Base-by-base conservation (phyloP, 805 yeast species). In the Aciculoconidium aculeatum region DNA sequence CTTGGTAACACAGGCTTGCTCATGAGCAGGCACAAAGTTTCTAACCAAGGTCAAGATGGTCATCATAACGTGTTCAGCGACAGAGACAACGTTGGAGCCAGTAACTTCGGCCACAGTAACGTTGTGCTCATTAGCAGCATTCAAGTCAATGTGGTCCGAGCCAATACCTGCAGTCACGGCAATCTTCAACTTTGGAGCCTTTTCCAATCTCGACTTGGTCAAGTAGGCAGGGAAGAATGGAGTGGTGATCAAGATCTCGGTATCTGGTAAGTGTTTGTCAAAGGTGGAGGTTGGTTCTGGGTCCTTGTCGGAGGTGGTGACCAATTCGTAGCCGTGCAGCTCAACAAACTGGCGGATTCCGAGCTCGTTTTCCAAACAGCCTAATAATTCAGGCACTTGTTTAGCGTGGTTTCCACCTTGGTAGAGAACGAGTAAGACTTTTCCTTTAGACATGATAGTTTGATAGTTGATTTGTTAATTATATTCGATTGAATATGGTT, bases 141-240 rank as follows among this genome's bases (percentile, higher is more conserved):
- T 69, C 44, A 82, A 65, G 49, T 81, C 90, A 39, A 81, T 67
- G 56, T 82, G 92, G 53, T 81, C 92, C 13, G 86, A 77, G 7
- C 92, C 92, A 35, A 81, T 87, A 44, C 92, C 92, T 7, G 92
- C 92, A 27, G 87, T 82, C 42, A 80, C 66, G 37, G 77, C 62
- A 30, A 79, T 49, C 63, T 80, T 80, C 56, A 82, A 67, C 29
- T 78, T 79, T 53, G 77, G 75, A 19, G 90, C 88, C 49, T 71
- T 70, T 28, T 63, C 75, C 39, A 82, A 68, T 47, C 90, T 69
- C 44, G 76, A 80, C 35, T 67, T 65, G 33, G 79, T 72, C 51
- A 82, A 65, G 55, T 82, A 82, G 21, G 77, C 90, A 4, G 94
- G 92, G 56, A 72, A 84, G 70, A 83, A 82, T 3, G 94, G 92